Base-by-base conservation (phyloP, 2,329 filamentous ascomycete species). In the Sphaerulina populicola region DNA sequence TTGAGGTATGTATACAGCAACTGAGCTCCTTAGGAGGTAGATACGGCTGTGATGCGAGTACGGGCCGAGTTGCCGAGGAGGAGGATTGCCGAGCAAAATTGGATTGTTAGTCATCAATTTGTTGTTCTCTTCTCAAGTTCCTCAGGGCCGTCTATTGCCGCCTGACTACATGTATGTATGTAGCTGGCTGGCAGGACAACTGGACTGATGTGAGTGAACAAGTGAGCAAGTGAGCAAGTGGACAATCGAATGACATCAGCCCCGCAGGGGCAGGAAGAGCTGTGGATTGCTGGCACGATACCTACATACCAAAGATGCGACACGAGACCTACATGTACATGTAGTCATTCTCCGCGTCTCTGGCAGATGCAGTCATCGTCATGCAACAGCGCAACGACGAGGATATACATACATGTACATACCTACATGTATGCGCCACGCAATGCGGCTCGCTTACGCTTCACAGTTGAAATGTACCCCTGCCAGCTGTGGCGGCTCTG, bases 401-500 rank as follows among this genome's bases (percentile, higher is more conserved):
- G 31, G 12, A 35, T 35, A 31, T 49, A 44, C 15, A 38, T 39
- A n/a, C n/a, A n/a, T n/a, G n/a, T n/a, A n/a, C n/a, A n/a, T n/a
- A n/a, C n/a, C n/a, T n/a, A n/a, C n/a, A n/a, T n/a, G n/a, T n/a
- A 23, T 47, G 36, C 52, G 43, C 47, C 52, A 51, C 47, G 49
- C 31, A 41, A 50, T 44, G 43, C 47, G 39, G 52, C 47, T 49
- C 52, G 52, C 42, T 44, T 48, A 27, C 30, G 18, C 27, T 47
- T 36, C 30, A 35, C 31, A 35, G 10, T n/a, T 18, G 31, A 42
- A 49, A 41, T 41, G 27, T 14, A 54, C 39, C 56, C 56, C 40
- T 54, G 66, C 44, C 23, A 49, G 42, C 45, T 61, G 60, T 45
- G 57, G 55, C 57, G 56, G 49, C 47, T 33, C 39, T 54, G 57